phyloP scores from a whole-genome alignment of 257 asterid genomes.

The Lithospermum erythrorhizon region DNA sequence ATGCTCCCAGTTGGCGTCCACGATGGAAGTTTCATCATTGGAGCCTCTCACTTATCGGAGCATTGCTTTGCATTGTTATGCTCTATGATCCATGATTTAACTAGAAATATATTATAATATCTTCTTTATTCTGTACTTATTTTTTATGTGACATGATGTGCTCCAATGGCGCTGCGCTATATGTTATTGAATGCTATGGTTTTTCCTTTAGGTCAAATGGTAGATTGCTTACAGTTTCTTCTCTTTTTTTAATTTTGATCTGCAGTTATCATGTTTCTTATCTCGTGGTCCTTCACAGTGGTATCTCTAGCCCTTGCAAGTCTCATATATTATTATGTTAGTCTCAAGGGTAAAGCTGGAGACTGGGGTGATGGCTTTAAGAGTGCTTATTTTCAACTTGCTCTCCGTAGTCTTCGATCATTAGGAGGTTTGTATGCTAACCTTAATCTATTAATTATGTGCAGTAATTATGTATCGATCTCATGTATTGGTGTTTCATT shows the following conservation, averaged over 20 bases:
- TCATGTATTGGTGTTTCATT: background rate
- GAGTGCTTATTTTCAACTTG: slow-evolving; percentile 99
- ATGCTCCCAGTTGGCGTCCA: slow-evolving; percentile 99
- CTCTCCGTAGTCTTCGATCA: slow-evolving; percentile 96
- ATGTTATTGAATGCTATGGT: too few relatives aligned
- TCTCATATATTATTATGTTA: slow-evolving; percentile 88
- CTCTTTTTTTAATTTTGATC: too few relatives aligned
- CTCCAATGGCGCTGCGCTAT: too few relatives aligned
- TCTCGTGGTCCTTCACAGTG: slow-evolving; percentile 92
- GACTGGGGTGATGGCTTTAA: slow-evolving; percentile 99
- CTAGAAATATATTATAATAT: background rate
- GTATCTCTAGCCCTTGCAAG: slow-evolving; percentile 87
- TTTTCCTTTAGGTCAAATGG: too few relatives aligned
- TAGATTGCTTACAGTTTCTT: background rate
- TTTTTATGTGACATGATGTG: too few relatives aligned
- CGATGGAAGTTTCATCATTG: slow-evolving; percentile 99
- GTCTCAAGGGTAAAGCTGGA: slow-evolving; percentile 97
- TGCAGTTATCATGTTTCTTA: slow-evolving; percentile 92
- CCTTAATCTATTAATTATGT: background rate
- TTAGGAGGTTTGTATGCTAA: slow-evolving; percentile 70
- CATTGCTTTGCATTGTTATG: slow-evolving; percentile 75
- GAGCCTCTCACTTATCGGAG: slow-evolving; percentile 98
- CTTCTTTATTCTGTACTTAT: too few relatives aligned
- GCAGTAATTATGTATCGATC: background rate
- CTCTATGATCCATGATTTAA: slow-evolving; percentile 1